Conservation (phyloP, 495 filamentous ascomycete genomes). For the Achaetomiella virescens region DNA sequence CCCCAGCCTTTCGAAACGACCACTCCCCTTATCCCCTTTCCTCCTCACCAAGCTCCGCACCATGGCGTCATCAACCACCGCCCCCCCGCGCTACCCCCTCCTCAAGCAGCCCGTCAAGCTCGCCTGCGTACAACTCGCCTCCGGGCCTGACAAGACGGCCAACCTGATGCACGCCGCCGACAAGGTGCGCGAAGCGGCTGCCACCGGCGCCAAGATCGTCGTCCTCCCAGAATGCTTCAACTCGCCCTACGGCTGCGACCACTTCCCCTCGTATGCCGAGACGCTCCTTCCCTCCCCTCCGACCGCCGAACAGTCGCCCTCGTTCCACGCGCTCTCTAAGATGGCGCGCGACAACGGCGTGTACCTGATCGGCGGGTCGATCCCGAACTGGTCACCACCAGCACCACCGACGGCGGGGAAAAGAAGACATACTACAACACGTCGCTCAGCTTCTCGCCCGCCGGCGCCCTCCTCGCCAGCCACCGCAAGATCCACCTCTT, state of each 20-base stretch:
- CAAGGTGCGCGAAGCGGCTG: constrained; percentile 77
- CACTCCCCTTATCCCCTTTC: not conserved
- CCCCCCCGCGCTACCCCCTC: constrained; percentile 39
- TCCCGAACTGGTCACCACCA: constrained; percentile 62
- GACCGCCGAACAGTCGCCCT: constrained; percentile 60
- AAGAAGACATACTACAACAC: constrained; percentile 85
- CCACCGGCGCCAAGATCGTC: constrained; percentile 66
- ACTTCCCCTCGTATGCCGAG: constrained; percentile 90
- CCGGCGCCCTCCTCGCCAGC: constrained; percentile 69
- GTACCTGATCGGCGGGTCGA: constrained; percentile 86
- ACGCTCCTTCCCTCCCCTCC: constrained; percentile 74
- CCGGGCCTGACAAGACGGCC: constrained; percentile 69
- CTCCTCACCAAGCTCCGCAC: constrained; percentile 24
- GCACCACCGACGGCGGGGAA: not conserved
- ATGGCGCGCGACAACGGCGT: constrained; percentile 69
- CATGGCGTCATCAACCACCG: constrained; percentile 44
- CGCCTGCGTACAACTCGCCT: constrained; percentile 74
- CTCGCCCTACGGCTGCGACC: constrained; percentile 86
- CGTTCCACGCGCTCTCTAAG: constrained; percentile 74
- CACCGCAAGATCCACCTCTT: constrained; percentile 98
- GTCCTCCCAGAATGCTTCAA: constrained; percentile 90
- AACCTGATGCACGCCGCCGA: constrained; percentile 78
- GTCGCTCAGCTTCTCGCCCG: constrained; percentile 70
- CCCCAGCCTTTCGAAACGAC: not conserved
- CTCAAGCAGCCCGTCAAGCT: constrained; percentile 73